Base-by-base conservation (phyloP, 768 basidiomycete species). In the Russula emetica region DNA sequence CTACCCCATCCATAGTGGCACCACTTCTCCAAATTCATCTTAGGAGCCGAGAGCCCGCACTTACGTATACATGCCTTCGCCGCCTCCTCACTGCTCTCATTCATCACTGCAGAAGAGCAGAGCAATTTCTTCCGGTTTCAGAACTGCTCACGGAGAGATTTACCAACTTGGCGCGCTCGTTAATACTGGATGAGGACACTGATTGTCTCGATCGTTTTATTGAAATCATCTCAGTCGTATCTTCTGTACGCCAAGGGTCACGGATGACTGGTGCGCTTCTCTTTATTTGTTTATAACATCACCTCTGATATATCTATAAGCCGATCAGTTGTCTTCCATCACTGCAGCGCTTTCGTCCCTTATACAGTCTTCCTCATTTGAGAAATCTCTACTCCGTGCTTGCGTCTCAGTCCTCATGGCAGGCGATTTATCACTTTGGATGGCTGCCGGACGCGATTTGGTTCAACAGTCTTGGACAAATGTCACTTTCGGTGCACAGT, bases 71-170 rank as follows among this genome's bases (percentile, higher is more conserved):
- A 0, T 79, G 91, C 30, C 71, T 91, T 36, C 86, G 89, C 10
- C 84, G 92, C 38, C 76, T 87, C 1, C 75, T 93, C 2, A 95
- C 92, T 0, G 86, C 92, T 0, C 75, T 93, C 13, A 84, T 89
- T 22, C 94, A 96, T 70, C 92, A 96, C 69, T 86, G 87, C 72
- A 87, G 87, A 67, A 79, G 79, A 26, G 74, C 87, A 0, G 85
- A 88, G 26, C 81, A 86, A 55, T 92, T 89, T 71, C 71, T 79
- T 5, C 70, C 79, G 0, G 67, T 91, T 2, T 80, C 81, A 2
- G 84, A 89, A 20, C 68, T 82, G 11, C 68, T 92, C 4, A 71
- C 84, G 0, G 71, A 76, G 32, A 74, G 75, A 47, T 76, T 84
- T 47, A 59, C 64, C n/a, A 30, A 36, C 47, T 51, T 26, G 9